Base-by-base conservation (phyloP, 345 rosid species). In the Pistacia vera region DNA sequence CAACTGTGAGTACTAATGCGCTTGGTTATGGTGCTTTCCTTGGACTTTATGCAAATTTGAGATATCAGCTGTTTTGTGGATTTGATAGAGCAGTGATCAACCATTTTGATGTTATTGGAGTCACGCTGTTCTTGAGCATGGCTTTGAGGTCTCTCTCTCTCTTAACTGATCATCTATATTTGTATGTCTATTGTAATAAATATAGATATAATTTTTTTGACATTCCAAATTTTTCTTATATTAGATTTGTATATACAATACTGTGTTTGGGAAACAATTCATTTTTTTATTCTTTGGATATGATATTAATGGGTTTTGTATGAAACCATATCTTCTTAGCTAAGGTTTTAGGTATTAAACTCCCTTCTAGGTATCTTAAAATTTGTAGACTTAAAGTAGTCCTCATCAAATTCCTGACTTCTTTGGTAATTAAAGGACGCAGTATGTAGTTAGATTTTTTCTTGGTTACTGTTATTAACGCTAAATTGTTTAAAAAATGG, bases 31-130 rank as follows among this genome's bases (percentile, higher is more conserved):
- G 97, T 72, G 95, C 98, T 75, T 96, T 96, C 75, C 91, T 96
- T 17, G 99, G 99, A 72, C 81, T 92, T 67, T 91, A 91, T 75
- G 93, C 95, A 1, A 96, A 93, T 85, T 38, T 88, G 85, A 90
- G 98, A 22, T 90, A 91, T 80, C 98, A 96, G 83, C 85, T 96
- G 44, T 74, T 92, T 0, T 22, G 88, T 74, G 97, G 98, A 73
- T 80, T 91, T 78, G 99, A 96, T 78, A 85, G 89, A 87, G 80
- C 88, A 38, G 72, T 90, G 86, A 73, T 83, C 35, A 90, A 67
- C 83, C 94, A 91, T 85, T 96, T 96, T 81, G 99, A 96, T 81
- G 99, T 92, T 82, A 93, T 96, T 70, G 97, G 99, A 68, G 94
- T 96, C 66, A 89, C 92, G n/a, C 83, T 96, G 76, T 82, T 86